Evolutionary conservation across 495 filamentous ascomycete genomes (phyloP), one percentile per base, ranked within the genome.

Genomic region (Amniculicola lignicola): DNA sequence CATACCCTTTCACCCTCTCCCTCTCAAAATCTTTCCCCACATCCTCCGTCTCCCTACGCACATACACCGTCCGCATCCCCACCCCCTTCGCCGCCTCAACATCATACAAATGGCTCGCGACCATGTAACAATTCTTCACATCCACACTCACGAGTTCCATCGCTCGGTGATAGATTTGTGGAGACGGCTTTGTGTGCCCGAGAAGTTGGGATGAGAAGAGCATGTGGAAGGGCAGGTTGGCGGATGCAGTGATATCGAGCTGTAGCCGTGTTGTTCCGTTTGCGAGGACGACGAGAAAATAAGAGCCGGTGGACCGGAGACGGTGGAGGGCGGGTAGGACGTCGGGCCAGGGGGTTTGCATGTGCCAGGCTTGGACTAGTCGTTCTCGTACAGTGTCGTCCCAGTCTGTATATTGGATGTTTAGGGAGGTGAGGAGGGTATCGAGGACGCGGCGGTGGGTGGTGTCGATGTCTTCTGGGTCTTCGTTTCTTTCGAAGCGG

Each of bases 381-480:
- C 23, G 14, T 2, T 47, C 31, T 5, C 56, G 25, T 3, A 46
- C n/a, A 10, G 18, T 23, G 1, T 39, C 40, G 29, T 47, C 48
- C 49, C 49, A 59, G 2, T 6, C 18, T 3, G 53, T 42, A n/a
- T 25, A 38, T 9, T 16, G 37, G 31, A 59, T 28, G 14, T 48
- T 40, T 23, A 29, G 12, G 23, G 38, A 38, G 2, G 12, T 39
- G n/a, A 68, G 28, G 1, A 68, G 27, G 25, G 43, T 42, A 29
- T 66, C 64, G 9, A 68, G 43, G 10, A 66, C 57, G 16, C 66
- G 51, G 2, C 66, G 51, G 43, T 68, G 63, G 18, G 66, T 68
- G 12, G 66, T 39, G 46, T 68, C 63, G 23, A 68, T 64, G 36
- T 68, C 63, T 38, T 68, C 66, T 12, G 58, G 18, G 4, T 42